Conservation (phyloP, 257 asterid species). For the Rehmannia glutinosa region DNA sequence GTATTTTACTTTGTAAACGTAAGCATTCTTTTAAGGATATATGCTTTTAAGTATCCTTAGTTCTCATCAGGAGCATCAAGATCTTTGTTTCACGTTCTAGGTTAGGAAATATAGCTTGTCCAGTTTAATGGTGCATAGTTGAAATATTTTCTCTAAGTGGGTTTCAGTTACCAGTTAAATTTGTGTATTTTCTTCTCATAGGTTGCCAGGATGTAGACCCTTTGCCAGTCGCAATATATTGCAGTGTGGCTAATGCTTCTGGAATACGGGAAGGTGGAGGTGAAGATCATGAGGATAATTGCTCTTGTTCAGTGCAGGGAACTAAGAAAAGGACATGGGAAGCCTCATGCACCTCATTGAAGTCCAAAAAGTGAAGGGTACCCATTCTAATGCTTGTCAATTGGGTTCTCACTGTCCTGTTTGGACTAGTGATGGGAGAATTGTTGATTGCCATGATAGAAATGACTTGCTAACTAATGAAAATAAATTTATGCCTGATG, state of each 20-base stretch:
- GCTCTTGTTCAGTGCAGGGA: conserved; percentile 46
- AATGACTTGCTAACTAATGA: conserved; percentile 22
- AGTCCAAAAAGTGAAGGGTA: conserved; percentile 86
- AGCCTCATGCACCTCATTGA: conserved; percentile 73
- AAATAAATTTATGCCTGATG: conserved; percentile 23
- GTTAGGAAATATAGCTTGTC: too few relatives aligned
- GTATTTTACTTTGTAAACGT: too few relatives aligned
- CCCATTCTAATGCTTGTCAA: conserved; percentile 40
- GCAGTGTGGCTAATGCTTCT: conserved; percentile 23
- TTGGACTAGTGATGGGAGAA: conserved; percentile 32
- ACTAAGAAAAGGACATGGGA: conserved; percentile 75
- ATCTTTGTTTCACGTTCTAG: too few relatives aligned
- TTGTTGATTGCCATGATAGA: conserved; percentile 20
- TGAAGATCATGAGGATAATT: conserved; percentile 24
- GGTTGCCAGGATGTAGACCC: conserved; percentile 32
- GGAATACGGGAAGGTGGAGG: conserved; percentile 27
- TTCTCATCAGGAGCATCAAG: too few relatives aligned
- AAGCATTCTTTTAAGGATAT: too few relatives aligned
- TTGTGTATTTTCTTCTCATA: neutral
- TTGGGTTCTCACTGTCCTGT: conserved; percentile 35
- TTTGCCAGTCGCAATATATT: conserved; percentile 9
- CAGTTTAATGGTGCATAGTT: too few relatives aligned
- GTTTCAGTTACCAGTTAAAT: neutral
- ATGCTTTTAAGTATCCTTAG: too few relatives aligned
- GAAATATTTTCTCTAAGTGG: neutral